Base-by-base conservation (phyloP, 1,284 basidiomycete species). In the Neolentinus lepideus region DNA sequence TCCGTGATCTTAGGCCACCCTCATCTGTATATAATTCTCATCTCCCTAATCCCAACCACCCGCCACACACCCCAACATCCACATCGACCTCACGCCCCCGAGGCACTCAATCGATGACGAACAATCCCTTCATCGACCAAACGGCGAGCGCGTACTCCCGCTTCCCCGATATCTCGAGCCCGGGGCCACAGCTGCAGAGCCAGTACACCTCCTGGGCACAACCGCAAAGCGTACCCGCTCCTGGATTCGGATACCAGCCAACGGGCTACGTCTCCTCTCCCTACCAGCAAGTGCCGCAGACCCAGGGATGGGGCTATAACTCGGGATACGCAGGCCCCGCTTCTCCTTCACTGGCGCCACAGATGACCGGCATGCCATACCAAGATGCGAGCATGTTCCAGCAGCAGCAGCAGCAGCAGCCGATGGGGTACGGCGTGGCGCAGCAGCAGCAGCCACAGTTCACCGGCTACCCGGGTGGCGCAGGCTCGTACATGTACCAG, bases 51-150 rank as follows among this genome's bases (percentile, higher is more conserved):
- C 10, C 43, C 43, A 11, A 38, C 19, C 19, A 38, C n/a, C n/a
- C n/a, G n/a, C n/a, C n/a, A n/a, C n/a, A n/a, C n/a, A n/a, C n/a
- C 10, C 43, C 19, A 4, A 19, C 16, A 19, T 46, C 19, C 24
- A 21, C 4, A 46, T 25, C 47, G 25, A 29, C 24, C 25, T 50
- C 47, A 26, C 24, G 27, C 27, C n/a, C 45, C n/a, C 22, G 27
- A 14, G 8, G 47, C 27, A n/a, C n/a, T 3, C 22, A n/a, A 21
- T 25, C 16, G 27, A 54, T 50, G 43, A 54, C 75, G 43, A 85
- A 82, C 64, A 85, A 84, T 56, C 83, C 83, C 0, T 85, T 85
- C 62, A 63, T 77, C 50, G 67, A 68, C 35, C 73, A 81, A 53
- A 6, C 47, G 14, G 3, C 8, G 12, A 29, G 24, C 22, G 47